A percentile compares a stretch with the other conserved stretches of the same genome.
These are phyloP conservation scores for Hymenoscyphus fraxineus DNA, from an alignment of 2,329 filamentous ascomycete genomes.

Conservation along the genomic window DNA sequence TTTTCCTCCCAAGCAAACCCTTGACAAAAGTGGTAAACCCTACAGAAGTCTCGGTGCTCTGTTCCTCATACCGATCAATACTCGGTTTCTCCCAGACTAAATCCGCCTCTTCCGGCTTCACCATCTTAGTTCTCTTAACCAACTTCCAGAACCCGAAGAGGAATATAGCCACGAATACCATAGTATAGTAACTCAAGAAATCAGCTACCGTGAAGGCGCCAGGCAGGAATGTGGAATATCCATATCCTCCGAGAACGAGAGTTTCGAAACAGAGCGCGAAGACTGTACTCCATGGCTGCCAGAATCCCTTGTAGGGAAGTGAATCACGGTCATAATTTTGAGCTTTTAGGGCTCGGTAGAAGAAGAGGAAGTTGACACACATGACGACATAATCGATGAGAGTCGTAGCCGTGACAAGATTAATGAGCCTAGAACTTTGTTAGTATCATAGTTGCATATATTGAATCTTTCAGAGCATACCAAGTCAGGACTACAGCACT, in stretches of 20 bases:
- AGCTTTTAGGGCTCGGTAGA: slow-evolving; percentile 62
- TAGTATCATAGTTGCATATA: not conserved
- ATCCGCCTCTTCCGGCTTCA: slow-evolving; percentile 50
- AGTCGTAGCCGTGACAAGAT: slow-evolving; percentile 44
- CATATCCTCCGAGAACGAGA: slow-evolving; percentile 63
- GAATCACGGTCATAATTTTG: slow-evolving; percentile 63
- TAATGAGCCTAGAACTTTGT: slow-evolving; percentile 28
- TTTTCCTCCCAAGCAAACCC: not conserved
- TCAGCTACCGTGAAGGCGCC: slow-evolving; percentile 43
- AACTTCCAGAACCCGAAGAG: slow-evolving; percentile 69
- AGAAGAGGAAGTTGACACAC: slow-evolving; percentile 66
- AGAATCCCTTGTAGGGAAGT: slow-evolving; percentile 49
- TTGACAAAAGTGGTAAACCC: not conserved
- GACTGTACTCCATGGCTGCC: slow-evolving; percentile 64
- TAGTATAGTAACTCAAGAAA: slow-evolving; percentile 68
- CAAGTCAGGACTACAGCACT: slow-evolving; percentile 39
- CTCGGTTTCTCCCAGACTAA: slow-evolving; percentile 31
- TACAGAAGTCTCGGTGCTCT: not conserved
- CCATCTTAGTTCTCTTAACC: slow-evolving; percentile 54
- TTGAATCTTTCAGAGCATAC: slow-evolving; percentile 11
- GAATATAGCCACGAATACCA: slow-evolving; percentile 52
- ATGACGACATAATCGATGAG: slow-evolving; percentile 69
- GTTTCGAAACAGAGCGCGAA: slow-evolving; percentile 56
- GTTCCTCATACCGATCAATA: slow-evolving; percentile 3
- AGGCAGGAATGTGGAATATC: not conserved